Conservation (phyloP, 345 rosid species). For the Ailanthus altissimus region DNA sequence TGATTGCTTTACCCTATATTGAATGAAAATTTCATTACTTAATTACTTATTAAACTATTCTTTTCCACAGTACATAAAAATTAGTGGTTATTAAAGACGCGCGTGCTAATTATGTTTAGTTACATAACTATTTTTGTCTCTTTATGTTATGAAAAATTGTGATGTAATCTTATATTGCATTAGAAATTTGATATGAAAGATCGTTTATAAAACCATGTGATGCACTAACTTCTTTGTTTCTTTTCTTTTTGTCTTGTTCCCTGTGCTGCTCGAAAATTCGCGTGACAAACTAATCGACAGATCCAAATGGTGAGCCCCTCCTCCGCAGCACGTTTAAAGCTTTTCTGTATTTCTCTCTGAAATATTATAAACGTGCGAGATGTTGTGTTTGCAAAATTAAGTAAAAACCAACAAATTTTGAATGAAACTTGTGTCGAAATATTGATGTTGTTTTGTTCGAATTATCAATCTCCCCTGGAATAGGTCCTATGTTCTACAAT, state of each 20-base stretch:
- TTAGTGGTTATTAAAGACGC: too few species aligned
- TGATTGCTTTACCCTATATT: not conserved
- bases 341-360: not conserved
- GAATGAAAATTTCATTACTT: too few species aligned
- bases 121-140: not conserved
- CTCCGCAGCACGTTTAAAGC: not conserved
- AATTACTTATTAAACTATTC: too few species aligned
- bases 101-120: not conserved
- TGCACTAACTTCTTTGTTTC: not conserved
- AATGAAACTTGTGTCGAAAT: not conserved
- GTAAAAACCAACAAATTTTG: too few species aligned
- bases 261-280: not conserved
- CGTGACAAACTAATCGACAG: conserved; percentile 17
- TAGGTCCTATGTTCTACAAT: conserved; percentile 78
- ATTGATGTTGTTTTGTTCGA: not conserved
- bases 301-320: conserved; percentile 42
- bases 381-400: too few species aligned
- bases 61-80: too few species aligned
- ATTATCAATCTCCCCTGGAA: too few species aligned
- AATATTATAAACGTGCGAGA: not conserved
- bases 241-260: not conserved
- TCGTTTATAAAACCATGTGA: not conserved
- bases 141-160: not conserved
- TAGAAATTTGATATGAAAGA: not conserved
- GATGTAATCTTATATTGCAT: not conserved